Evolutionary conservation across 1,284 basidiomycete genomes (phyloP).

Genomic region (Cryptococcus deneoformans): DNA sequence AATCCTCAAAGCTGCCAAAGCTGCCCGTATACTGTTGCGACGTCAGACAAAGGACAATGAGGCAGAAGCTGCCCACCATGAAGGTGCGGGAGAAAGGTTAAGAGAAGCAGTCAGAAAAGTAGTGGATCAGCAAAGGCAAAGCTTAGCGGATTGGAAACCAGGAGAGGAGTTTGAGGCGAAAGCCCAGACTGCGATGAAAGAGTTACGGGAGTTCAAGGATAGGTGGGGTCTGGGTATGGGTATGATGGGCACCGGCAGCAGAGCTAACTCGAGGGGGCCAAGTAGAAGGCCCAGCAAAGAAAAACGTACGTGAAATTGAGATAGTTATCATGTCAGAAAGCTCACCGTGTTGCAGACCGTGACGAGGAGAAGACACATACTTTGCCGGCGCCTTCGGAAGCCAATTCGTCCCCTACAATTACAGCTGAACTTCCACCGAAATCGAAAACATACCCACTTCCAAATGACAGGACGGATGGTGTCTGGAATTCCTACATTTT

Average conservation of each 20-base stretch:
- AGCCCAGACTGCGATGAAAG: conserved; percentile 40
- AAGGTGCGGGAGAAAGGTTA: conserved; percentile 21
- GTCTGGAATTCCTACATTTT: background rate
- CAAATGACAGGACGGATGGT: background rate
- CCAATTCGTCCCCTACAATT: conserved; percentile 36
- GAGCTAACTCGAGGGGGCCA: conserved; percentile 15
- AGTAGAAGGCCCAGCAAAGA: conserved; percentile 11
- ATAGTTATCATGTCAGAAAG: background rate
- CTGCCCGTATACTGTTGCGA: conserved; percentile 49
- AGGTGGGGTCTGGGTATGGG: conserved; percentile 21
- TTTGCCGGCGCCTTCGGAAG: conserved; percentile 34
- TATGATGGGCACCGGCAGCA: conserved; percentile 10
- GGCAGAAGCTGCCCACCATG: conserved; percentile 15
- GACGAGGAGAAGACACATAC: conserved; percentile 27
- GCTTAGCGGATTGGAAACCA: conserved; percentile 34
- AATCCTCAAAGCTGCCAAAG: conserved; percentile 52
- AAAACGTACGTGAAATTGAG: background rate
- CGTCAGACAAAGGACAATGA: conserved; percentile 46
- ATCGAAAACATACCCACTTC: conserved; percentile 26
- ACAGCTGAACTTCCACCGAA: conserved; percentile 23
- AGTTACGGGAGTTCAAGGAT: conserved; percentile 37
- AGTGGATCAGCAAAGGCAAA: conserved; percentile 37
- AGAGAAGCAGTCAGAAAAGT: conserved; percentile 41
- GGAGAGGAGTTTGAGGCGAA: conserved; percentile 39
- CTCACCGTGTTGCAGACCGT: conserved; percentile 9